Percentiles rank a stretch among this genome's conserved stretches.
Evolutionary conservation across 495 filamentous ascomycete species (phyloP).

Genomic region (Penicillium paradoxum): DNA sequence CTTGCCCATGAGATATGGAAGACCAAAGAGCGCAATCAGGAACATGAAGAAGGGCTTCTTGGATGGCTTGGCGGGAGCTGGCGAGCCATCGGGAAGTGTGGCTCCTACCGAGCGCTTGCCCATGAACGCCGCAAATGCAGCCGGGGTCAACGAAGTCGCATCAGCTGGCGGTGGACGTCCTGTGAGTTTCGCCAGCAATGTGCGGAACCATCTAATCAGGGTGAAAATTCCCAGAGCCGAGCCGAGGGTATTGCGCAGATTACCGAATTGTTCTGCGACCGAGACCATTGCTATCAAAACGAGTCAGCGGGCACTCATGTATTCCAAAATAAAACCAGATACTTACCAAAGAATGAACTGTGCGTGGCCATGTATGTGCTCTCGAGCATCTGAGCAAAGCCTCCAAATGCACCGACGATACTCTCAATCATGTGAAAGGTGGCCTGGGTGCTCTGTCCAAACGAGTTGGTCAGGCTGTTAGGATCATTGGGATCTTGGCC

Average conservation of each 20-base stretch:
- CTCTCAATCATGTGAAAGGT: constrained; percentile 99
- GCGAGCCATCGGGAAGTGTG: constrained; percentile 51
- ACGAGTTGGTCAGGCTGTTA: constrained; percentile 84
- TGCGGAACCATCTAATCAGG: constrained; percentile 87
- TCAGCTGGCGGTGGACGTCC: constrained; percentile 85
- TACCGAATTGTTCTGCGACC: constrained; percentile 95
- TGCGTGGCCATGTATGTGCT: constrained; percentile 99
- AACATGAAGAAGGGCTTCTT: constrained; percentile 97
- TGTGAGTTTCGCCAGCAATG: constrained; percentile 87
- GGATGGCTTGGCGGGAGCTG: constrained; percentile 64
- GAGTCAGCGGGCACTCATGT: constrained; percentile 7
- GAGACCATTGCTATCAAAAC: constrained; percentile 81
- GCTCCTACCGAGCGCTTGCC: constrained; percentile 35
- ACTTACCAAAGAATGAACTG: constrained; percentile 94
- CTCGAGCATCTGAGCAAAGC: constrained; percentile 98
- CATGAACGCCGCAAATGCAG: constrained; percentile 84
- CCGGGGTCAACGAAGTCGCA: constrained; percentile 77
- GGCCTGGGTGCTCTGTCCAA: constrained; percentile 88
- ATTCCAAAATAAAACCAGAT: neutral
- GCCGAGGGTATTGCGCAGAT: constrained; percentile 88
- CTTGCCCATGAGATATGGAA: constrained; percentile 95
- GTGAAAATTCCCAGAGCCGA: constrained; percentile 95
- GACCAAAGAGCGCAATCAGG: constrained; percentile 84
- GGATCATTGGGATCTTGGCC: constrained; percentile 80
- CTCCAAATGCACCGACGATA: constrained; percentile 92